These are phyloP conservation scores for Deinandra increscens DNA, from an alignment of 129 eudicot species.

Conservation along the genomic window DNA sequence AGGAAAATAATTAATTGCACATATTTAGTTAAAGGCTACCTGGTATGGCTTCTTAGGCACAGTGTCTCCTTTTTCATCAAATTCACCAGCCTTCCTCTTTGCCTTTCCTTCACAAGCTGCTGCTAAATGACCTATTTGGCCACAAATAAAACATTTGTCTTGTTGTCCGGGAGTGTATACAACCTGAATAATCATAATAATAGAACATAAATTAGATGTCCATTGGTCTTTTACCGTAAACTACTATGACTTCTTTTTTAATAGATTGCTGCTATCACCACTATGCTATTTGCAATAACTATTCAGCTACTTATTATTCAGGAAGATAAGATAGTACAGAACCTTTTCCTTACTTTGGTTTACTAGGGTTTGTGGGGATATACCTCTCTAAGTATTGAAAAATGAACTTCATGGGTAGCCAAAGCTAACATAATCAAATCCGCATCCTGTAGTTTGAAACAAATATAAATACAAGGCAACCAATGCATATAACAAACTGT, in stretches of 20 bases:
- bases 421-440: conserved; percentile 84
- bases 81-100: conserved; percentile 44
- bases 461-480: conserved; percentile 6
- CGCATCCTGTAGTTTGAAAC: conserved; percentile 61
- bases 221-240: background rate
- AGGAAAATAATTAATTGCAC: background rate
- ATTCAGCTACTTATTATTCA: background rate
- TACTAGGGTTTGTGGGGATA: conserved; percentile 16
- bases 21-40: conserved; percentile 13
- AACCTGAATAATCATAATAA: conserved; percentile 49
- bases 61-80: conserved; percentile 37
- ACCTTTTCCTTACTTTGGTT: background rate
- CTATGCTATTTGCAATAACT: conserved; percentile 1
- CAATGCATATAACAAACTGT: conserved; percentile 6
- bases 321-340: background rate
- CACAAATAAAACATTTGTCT: conserved; percentile 90
- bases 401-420: conserved; percentile 92
- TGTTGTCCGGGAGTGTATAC: conserved; percentile 90
- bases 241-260: background rate
- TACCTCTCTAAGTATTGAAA: conserved; percentile 94
- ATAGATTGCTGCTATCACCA: background rate
- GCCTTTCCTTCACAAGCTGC: conserved; percentile 47
- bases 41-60: conserved; percentile 45
- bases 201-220: background rate
- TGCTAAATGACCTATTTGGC: conserved; percentile 95